Percentiles rank a stretch among this genome's conserved stretches.
Conservation (phyloP, 2,329 filamentous ascomycete genomes). For the Cladosporium austrohemisphaericum region DNA sequence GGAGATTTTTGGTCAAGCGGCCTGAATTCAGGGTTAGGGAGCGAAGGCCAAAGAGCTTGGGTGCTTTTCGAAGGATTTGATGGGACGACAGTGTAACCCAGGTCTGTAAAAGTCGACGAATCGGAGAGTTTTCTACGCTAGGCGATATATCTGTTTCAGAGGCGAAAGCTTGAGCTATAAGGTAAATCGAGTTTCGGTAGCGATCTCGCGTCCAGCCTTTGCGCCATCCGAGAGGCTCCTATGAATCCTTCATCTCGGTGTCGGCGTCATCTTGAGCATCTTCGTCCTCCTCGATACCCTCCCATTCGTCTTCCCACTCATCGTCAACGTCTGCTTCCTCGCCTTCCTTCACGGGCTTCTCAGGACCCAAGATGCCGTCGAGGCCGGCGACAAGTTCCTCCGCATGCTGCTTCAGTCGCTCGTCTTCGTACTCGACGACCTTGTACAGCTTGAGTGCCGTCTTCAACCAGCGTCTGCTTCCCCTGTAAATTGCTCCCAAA, state of each 20-base stretch:
- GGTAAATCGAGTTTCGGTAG: too few relatives aligned
- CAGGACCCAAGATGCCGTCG: constrained; percentile 42
- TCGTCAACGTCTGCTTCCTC: constrained; percentile 41
- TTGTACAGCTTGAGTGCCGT: constrained; percentile 77
- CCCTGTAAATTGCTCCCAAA: constrained; percentile 59
- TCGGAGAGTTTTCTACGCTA: constrained; percentile 7
- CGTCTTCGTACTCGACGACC: constrained; percentile 78
- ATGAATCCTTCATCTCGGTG: constrained; percentile 33
- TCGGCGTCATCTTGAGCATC: constrained; percentile 31
- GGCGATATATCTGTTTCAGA: neutral
- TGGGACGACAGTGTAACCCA: neutral
- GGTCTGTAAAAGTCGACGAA: neutral
- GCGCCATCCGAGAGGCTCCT: too few relatives aligned
- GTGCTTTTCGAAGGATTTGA: constrained; percentile 8
- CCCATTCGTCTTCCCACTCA: constrained; percentile 34
- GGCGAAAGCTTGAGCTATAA: neutral
- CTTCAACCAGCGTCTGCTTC: constrained; percentile 77
- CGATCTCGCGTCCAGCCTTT: too few relatives aligned
- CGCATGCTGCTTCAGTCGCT: constrained; percentile 70
- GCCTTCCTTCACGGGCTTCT: constrained; percentile 37
- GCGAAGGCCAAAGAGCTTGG: neutral
- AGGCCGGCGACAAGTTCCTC: constrained; percentile 60
- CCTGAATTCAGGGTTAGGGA: neutral
- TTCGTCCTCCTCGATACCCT: constrained; percentile 35
- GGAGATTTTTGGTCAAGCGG: constrained; percentile 3